Percentiles rank a stretch among this genome's conserved stretches.
Evolutionary conservation across 2,329 filamentous ascomycete genomes (phyloP).

Genomic region (Gyromitra esculenta): DNA sequence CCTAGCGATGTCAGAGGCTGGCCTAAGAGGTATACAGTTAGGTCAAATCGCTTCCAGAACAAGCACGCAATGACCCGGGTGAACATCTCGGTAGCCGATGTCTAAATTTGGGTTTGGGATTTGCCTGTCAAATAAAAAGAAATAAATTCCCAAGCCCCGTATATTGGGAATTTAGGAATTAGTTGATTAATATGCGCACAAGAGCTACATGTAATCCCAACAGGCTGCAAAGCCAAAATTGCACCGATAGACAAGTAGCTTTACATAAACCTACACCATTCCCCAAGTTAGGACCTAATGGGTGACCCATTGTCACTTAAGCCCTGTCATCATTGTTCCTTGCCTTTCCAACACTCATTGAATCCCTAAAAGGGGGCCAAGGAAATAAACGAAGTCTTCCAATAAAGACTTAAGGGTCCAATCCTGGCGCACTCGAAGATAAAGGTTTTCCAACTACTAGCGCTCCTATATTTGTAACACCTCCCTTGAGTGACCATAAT

Average conservation of each 20-base stretch:
- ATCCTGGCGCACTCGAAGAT: no score
- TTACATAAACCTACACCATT: not conserved
- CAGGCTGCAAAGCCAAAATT: not conserved
- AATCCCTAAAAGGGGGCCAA: no score
- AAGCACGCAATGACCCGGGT: constrained; percentile 8
- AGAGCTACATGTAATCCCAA: not conserved
- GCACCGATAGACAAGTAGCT: not conserved
- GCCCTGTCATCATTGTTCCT: no score
- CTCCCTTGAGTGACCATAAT: no score
- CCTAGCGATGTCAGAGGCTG: not conserved
- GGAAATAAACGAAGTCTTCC: no score
- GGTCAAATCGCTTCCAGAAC: not conserved
- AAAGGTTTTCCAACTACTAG: no score
- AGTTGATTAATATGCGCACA: not conserved
- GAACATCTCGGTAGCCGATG: constrained; percentile 28
- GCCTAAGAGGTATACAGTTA: constrained; percentile 8
- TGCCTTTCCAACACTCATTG: no score
- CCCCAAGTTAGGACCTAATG: no score
- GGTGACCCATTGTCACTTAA: no score
- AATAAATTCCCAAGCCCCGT: not conserved
- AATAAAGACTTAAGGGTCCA: no score
- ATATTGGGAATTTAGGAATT: not conserved
- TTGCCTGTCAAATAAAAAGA: not conserved
- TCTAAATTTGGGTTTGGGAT: constrained; percentile 29
- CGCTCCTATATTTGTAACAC: no score